phyloP scores from a whole-genome alignment of 1,284 basidiomycete genomes.

The Cutaneotrichosporon cyanovorans region DNA sequence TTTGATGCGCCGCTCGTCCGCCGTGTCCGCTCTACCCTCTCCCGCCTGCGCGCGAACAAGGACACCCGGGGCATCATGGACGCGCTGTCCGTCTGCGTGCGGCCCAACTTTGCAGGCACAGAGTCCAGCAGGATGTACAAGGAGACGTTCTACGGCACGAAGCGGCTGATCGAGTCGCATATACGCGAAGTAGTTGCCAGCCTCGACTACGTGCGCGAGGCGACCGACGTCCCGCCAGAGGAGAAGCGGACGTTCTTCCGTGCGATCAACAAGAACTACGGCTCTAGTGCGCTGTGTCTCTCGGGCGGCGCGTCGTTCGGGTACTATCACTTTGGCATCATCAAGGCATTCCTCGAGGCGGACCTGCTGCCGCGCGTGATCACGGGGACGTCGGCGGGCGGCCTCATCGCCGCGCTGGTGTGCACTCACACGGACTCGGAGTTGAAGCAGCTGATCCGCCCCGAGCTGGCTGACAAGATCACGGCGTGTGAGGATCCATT shows the following conservation, averaged over 20 bases:
- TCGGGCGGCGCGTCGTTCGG: conserved; percentile 92
- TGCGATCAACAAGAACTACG: conserved; percentile 77
- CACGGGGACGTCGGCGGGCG: conserved; percentile 84
- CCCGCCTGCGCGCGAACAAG: conserved; percentile 43
- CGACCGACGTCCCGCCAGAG: conserved; percentile 65
- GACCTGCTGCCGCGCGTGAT: conserved; percentile 81
- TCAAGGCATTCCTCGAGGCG: conserved; percentile 83
- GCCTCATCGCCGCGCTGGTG: conserved; percentile 67
- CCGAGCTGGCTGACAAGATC: conserved; percentile 74
- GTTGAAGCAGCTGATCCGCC: conserved; percentile 66
- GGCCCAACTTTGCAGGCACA: conserved; percentile 90
- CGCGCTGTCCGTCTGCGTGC: conserved; percentile 83
- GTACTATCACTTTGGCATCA: conserved; percentile 70
- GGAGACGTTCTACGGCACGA: conserved; percentile 78
- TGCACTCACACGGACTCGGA: conserved; percentile 90
- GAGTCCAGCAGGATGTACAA: conserved; percentile 86
- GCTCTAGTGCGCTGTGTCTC: conserved; percentile 81
- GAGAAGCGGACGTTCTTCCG: conserved; percentile 92
- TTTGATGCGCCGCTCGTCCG: conserved; percentile 63
- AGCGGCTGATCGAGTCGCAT: conserved; percentile 81
- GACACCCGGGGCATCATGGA: conserved; percentile 80
- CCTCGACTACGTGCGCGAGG: conserved; percentile 65
- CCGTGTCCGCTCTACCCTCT: conserved; percentile 36
- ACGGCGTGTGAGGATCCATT: conserved; percentile 84
- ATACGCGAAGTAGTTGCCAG: conserved; percentile 68